Base-by-base conservation (phyloP, 2,329 filamentous ascomycete genomes). In the Pseudogymnoascus sp. region DNA sequence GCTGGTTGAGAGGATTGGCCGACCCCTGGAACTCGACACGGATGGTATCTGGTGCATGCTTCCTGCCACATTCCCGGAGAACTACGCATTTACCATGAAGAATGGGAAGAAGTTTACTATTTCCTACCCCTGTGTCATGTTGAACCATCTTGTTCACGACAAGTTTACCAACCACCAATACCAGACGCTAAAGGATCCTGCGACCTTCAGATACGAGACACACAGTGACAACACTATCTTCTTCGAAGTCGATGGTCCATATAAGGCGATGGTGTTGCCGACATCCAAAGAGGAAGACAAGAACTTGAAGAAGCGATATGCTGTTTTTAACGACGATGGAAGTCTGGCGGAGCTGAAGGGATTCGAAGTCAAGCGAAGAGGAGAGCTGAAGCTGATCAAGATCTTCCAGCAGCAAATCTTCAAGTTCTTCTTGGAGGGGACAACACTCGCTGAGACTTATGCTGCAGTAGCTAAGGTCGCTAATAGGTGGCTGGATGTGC, bases 41-140 rank as follows among this genome's bases (percentile, higher is more conserved):
- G 95, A 99, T 74, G 95, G 96, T 84, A 99, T 99, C 72, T 99
- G 95, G 96, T 99, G 95, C 78, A 99, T 99, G 84, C 82, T 99
- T 70, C 95, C 95, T 0, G 93, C 91, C 0, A 95, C 91, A 0
- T 99, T 99, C 71, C 95, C 95, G 0, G 95, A 99, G 73, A 97
- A 99, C 76, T 97, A 97, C 72, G 82, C 87, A 0, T 98, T 99
- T 80, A 96, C 90, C 72, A 78, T 97, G 69, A 96, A 93, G 76
- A 96, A 93, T 71, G 95, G 95, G 69, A 99, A 98, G 81, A 99
- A 98, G 75, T 75, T 98, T 66, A 82, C 89, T n/a, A 93, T 99
- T 61, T 99, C 95, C 0, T 99, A 99, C 73, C 95, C 95, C 64
- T 99, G 95, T 75, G 92, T 97, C 69, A 99, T 99, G 95, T 84